Percentiles rank a stretch among this genome's conserved stretches.
Evolutionary conservation across 1,284 basidiomycete genomes (phyloP).

Genomic region (Trichosporon faecale): DNA sequence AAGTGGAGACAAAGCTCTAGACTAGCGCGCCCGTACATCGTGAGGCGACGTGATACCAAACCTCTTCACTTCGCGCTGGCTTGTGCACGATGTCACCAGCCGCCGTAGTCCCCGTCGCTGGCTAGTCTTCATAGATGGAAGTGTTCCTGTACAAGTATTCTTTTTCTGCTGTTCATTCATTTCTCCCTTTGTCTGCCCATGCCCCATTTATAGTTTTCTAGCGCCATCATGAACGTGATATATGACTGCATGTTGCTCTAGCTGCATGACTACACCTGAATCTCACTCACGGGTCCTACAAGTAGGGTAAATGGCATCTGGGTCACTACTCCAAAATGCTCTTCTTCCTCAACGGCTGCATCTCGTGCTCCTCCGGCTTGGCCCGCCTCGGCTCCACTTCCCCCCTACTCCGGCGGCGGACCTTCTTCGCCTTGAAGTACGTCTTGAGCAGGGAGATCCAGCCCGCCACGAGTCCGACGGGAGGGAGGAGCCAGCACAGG

Average conservation of each 20-base stretch:
- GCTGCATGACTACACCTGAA: neutral
- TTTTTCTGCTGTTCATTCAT: neutral
- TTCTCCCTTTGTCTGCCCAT: neutral
- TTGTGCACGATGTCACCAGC: too few relatives aligned
- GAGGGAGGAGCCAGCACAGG: conserved; percentile 78
- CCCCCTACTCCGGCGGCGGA: conserved; percentile 35
- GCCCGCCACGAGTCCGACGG: conserved; percentile 58
- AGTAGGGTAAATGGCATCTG: too few relatives aligned
- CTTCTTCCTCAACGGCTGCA: conserved; percentile 13
- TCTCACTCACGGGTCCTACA: too few relatives aligned
- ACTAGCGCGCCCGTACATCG: too few relatives aligned
- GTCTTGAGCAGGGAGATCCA: conserved; percentile 29
- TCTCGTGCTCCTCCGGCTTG: conserved; percentile 37
- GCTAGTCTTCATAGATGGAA: neutral
- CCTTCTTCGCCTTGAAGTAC: conserved; percentile 21
- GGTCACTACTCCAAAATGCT: neutral
- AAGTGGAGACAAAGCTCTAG: too few relatives aligned
- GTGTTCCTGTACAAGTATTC: conserved; percentile 4
- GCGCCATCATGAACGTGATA: neutral
- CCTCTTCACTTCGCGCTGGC: neutral
- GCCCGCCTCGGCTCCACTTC: conserved; percentile 32
- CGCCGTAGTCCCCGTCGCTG: neutral
- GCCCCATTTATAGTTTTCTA: neutral
- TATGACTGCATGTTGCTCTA: too few relatives aligned
- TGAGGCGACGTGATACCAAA: neutral